Percentiles rank a stretch among this genome's conserved stretches.
Evolutionary conservation across 306 rosid genomes (phyloP).

Genomic region (Cicer yamashitae): DNA sequence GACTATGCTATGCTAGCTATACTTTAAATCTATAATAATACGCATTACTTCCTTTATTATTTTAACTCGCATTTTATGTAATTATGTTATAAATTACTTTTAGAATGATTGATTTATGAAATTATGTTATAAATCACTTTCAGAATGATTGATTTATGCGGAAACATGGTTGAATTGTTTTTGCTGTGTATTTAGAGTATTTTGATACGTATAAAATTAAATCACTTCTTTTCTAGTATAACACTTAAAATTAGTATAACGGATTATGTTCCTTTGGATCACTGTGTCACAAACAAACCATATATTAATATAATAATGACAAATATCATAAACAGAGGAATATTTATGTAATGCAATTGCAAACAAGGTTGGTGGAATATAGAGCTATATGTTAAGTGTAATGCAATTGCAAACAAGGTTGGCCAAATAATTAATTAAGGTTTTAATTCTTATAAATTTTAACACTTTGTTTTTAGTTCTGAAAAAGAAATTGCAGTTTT

Average conservation of each 20-base stretch:
- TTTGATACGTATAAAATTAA: constrained; percentile 21
- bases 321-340: constrained; percentile 29
- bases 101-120: too few species aligned
- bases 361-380: not conserved
- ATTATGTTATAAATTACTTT: too few species aligned
- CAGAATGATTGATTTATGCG: not conserved
- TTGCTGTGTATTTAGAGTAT: constrained; percentile 53
- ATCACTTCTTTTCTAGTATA: not conserved
- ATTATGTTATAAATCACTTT: too few species aligned
- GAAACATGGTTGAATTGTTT: constrained; percentile 42
- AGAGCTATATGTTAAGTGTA: constrained; percentile 34
- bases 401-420: too few species aligned
- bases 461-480: too few species aligned
- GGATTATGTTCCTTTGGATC: constrained; percentile 44
- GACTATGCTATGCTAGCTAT: too few species aligned
- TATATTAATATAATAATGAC: constrained; percentile 4
- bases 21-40: too few species aligned
- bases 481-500: too few species aligned
- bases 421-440: too few species aligned
- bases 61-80: too few species aligned
- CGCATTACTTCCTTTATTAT: too few species aligned
- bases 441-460: too few species aligned
- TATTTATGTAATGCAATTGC: constrained; percentile 32
- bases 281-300: constrained; percentile 21
- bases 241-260: not conserved